Base-by-base conservation (phyloP, 2,329 filamentous ascomycete species). In the Cladobotryum mycophilum region DNA sequence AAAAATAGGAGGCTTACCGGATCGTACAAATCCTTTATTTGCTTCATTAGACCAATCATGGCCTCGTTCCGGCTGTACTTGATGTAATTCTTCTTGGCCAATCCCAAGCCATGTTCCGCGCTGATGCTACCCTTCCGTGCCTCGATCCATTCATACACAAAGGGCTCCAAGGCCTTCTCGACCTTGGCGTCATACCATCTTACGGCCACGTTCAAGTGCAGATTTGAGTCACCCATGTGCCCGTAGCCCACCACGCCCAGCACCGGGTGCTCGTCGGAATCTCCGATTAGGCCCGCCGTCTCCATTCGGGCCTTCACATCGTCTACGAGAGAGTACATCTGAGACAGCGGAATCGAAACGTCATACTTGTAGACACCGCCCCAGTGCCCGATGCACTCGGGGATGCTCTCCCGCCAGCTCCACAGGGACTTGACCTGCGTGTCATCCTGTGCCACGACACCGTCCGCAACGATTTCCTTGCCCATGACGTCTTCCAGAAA, bases 301-400 rank as follows among this genome's bases (percentile, higher is more conserved):
- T 79, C 76, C 57, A 99, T 78, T 48, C 84, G 83, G 48, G 81
- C 82, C 56, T 86, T 80, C 18, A 85, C 86, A 60, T 97, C 93
- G 57, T 93, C 88, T 30, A 99, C 93, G 30, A 99, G 76, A 59
- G 81, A 76, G 72, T 99, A 99, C 62, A 99, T 82, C 58, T 96
- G 85, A 12, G 80, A 71, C 25, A 99, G 78, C 1, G 93, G 93
- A 58, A 99, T 96, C 6, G 93, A 97, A 33, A 99, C 78, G 64
- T 99, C 93, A 68, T 99, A 99, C 73, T 99, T 99, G 80, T 99
- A 99, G 8, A 93, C 91, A 41, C 91, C 93, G 52, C 93, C 95
- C 71, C 87, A 89, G 67, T 96, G 90, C 55, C 88, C 88, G 22
- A 95, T 76, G 42, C 85, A 84, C 72, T 99, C 93, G 0, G 91